phyloP scores from a whole-genome alignment of 2,329 filamentous ascomycete species.

The Colletotrichum falcatum region DNA sequence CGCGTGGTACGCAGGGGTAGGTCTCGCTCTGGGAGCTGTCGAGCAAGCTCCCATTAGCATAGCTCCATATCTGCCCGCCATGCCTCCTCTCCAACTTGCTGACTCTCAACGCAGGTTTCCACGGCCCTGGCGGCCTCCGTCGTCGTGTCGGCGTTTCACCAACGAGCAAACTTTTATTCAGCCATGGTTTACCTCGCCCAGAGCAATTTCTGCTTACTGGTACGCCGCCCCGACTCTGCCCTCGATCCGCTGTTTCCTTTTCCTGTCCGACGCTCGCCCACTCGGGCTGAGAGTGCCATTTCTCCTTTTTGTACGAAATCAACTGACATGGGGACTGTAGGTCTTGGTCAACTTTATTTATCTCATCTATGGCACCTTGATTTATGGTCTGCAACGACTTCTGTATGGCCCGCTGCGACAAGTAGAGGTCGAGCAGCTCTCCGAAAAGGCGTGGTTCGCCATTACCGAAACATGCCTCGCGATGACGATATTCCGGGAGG shows the following conservation, averaged over 20 bases:
- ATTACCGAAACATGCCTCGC: conserved; percentile 96
- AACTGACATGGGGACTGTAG: conserved; percentile 57
- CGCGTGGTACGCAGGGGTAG: conserved; percentile 71
- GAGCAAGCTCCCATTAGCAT: conserved; percentile 12
- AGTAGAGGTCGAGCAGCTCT: conserved; percentile 96
- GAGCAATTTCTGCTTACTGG: conserved; percentile 94
- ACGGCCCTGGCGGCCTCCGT: conserved; percentile 86
- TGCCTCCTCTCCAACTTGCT: conserved; percentile 31
- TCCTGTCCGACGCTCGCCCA: too few relatives aligned
- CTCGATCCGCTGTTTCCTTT: too few relatives aligned
- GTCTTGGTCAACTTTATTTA: conserved; percentile 93
- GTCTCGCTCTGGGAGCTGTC: conserved; percentile 45
- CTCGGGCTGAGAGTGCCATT: too few relatives aligned
- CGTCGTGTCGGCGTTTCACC: conserved; percentile 89
- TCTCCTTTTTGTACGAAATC: too few relatives aligned
- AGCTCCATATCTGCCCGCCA: conserved; percentile 14
- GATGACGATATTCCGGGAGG: conserved; percentile 98
- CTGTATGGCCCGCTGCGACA: conserved; percentile 92
- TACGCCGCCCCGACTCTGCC: conserved; percentile 55
- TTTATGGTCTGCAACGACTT: conserved; percentile 89
- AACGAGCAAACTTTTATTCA: conserved; percentile 98
- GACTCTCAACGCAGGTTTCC: conserved; percentile 70
- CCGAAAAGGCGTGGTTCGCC: conserved; percentile 98
- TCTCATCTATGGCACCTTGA: conserved; percentile 80
- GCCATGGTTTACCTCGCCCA: conserved; percentile 97